Evolutionary conservation across 2,329 filamentous ascomycete species (phyloP), one percentile per base, ranked within the genome.

Genomic region (Calonectria multiphialidica): DNA sequence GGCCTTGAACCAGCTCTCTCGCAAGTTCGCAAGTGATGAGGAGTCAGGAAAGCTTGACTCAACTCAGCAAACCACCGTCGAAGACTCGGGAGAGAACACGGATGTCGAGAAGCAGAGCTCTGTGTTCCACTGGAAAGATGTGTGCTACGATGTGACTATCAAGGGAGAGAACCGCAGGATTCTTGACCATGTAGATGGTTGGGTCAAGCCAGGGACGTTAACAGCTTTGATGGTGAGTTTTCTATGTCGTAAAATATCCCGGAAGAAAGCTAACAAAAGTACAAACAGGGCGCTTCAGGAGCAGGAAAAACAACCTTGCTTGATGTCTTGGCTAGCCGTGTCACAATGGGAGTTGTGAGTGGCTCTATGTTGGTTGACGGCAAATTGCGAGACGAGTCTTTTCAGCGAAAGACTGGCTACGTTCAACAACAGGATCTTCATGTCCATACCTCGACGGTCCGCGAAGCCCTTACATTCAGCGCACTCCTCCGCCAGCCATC

Each of bases 241-340:
- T 16, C 18, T 7, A 28, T 15, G 3, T 13, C 97, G 75, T 95
- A 96, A 83, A 94, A 94, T 3, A 94, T 94, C 66, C 96, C 93
- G 15, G 83, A n/a, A 95, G 65, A 33, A 10, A 2, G 30, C 69
- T 71, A 12, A 71, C 57, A 21, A 21, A 12, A 21, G 6, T 35
- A 10, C 25, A 9, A 40, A 5, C 8, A 73, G 75, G 77, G 77
- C 84, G 93, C 95, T 13, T 94, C 93, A 21, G 94, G 95, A 77
- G 95, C 95, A 21, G 95, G 95, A 62, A 97, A 97, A 82, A 97
- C 95, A 0, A 97, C 95, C 0, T 88, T 97, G 21, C 86, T 97
- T 42, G 94, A 97, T 83, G 93, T 94, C 28, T 87, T 98, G 70
- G 95, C 95, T 40, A 93, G 92, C 70, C 92, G 95, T 81, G 92